Conservation (phyloP, 148 eudicot genomes). For the Chenopodium album region DNA sequence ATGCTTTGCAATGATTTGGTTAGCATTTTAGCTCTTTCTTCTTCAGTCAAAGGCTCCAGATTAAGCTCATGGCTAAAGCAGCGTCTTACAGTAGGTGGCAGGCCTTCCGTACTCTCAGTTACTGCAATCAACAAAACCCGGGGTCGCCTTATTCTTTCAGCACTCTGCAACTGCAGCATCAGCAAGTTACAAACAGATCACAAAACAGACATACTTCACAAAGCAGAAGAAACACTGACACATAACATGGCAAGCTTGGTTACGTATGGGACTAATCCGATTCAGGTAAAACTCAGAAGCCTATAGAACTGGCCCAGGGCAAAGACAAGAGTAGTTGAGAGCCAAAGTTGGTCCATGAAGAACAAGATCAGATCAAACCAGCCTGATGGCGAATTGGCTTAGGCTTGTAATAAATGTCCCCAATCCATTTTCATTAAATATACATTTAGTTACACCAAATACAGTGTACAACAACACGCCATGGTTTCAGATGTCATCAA, state of each 20-base stretch:
- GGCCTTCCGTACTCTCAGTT: conserved; percentile 81
- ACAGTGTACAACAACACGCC: not conserved
- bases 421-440: not conserved
- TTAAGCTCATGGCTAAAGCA: conserved; percentile 93
- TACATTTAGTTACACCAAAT: not conserved
- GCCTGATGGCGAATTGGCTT: not conserved
- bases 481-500: not conserved
- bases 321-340: not conserved
- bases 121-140: conserved; percentile 68
- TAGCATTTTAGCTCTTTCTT: conserved; percentile 75
- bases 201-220: not conserved
- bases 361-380: not conserved
- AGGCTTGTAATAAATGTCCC: not conserved
- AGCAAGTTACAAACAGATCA: conserved; percentile 17
- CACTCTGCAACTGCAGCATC: conserved; percentile 44
- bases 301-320: not conserved
- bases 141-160: conserved; percentile 44
- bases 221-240: not conserved
- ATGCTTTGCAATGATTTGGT: conserved; percentile 57
- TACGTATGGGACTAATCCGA: not conserved
- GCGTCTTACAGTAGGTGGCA: conserved; percentile 83
- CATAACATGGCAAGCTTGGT: not conserved
- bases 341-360: not conserved
- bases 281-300: not conserved
- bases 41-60: conserved; percentile 79